phyloP scores from a whole-genome alignment of 1,139 yeast genomes.

The Lodderomyces metapsilosis region DNA sequence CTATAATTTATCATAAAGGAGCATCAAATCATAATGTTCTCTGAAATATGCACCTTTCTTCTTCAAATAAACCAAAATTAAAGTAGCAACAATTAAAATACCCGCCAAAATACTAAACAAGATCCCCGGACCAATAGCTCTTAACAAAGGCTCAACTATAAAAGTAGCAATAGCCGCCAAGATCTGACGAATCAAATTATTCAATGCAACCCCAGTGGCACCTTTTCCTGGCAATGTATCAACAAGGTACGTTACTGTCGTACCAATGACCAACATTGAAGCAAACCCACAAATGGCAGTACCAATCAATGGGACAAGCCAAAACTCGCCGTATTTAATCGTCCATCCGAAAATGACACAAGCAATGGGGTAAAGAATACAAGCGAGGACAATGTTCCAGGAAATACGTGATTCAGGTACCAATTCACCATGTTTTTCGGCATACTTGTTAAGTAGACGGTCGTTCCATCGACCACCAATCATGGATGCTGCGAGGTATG shows the following conservation, averaged over 20 bases:
- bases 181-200: slow-evolving; percentile 69
- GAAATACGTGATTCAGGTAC: slow-evolving; percentile 80
- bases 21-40: slow-evolving; percentile 60
- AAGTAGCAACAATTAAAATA: slow-evolving; percentile 44
- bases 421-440: slow-evolving; percentile 56
- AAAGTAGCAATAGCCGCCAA: slow-evolving; percentile 79
- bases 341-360: slow-evolving; percentile 83
- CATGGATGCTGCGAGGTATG: slow-evolving; percentile 71
- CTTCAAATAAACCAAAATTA: slow-evolving; percentile 50
- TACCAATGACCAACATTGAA: slow-evolving; percentile 80
- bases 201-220: slow-evolving; percentile 84
- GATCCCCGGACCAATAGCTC: slow-evolving; percentile 69
- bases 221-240: slow-evolving; percentile 88
- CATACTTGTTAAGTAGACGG: slow-evolving; percentile 52
- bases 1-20: slow-evolving; percentile 48
- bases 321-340: slow-evolving; percentile 58
- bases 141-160: slow-evolving; percentile 64
- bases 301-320: slow-evolving; percentile 79
- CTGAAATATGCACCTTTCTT: slow-evolving; percentile 62
- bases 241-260: slow-evolving; percentile 76
- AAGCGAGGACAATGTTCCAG: slow-evolving; percentile 69
- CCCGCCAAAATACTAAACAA: slow-evolving; percentile 67
- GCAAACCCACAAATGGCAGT: slow-evolving; percentile 81
- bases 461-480: slow-evolving; percentile 84
- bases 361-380: slow-evolving; percentile 60